Evolutionary conservation across 106 monocot species (phyloP).

Genomic region (Platanthera zijinensis): DNA sequence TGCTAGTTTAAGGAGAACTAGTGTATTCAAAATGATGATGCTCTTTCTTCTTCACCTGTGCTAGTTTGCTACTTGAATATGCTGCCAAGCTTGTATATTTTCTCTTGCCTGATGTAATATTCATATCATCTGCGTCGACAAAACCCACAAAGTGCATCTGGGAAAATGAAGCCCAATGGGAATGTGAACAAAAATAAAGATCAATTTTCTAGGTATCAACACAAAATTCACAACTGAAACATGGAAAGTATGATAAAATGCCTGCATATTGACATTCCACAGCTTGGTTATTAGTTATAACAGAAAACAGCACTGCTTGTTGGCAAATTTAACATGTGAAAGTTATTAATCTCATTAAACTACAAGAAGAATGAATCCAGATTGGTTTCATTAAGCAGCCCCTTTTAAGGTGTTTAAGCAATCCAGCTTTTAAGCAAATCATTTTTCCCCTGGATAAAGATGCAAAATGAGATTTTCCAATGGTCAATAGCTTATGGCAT

Average conservation of each 20-base stretch:
- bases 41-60: constrained; percentile 38
- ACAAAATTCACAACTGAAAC: background rate
- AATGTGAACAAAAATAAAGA: background rate
- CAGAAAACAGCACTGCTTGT: background rate
- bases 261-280: background rate
- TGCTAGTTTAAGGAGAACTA: background rate
- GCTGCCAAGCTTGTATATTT: constrained; percentile 68
- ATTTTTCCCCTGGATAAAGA: background rate
- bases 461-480: background rate
- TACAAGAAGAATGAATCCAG: background rate
- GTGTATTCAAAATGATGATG: background rate
- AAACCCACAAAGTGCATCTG: constrained; percentile 91
- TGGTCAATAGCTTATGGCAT: background rate
- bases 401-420: background rate
- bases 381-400: background rate
- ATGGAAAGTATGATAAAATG: background rate
- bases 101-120: constrained; percentile 64
- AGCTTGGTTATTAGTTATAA: background rate
- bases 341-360: background rate
- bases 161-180: constrained; percentile 8
- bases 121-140: constrained; percentile 88
- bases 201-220: background rate
- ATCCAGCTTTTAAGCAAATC: background rate
- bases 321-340: background rate
- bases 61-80: constrained; percentile 78